Base-by-base conservation (phyloP, 306 rosid species). In the Styphnolobium japonicum region DNA sequence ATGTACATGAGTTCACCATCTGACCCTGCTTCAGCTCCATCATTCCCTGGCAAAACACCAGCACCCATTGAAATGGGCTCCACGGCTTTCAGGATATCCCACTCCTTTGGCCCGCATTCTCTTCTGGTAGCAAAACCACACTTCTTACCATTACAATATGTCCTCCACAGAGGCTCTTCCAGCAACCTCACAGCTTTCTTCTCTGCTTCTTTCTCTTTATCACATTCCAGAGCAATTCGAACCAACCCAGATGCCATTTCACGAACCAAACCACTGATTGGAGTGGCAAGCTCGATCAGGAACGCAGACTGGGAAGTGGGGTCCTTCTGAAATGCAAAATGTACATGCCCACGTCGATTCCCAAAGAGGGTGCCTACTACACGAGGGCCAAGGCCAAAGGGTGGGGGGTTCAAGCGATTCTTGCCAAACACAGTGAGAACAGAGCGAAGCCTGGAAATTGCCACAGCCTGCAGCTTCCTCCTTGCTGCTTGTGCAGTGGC, bases 191-290 rank as follows among this genome's bases (percentile, higher is more conserved):
- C 21, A 25, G 34, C 53, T 45, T 78, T 84, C 71, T 86, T 82
- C 55, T 82, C 87, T 29, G 80, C 78, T 5, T 87, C 90, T 68
- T 82, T 90, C 36, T 64, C 90, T 56, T 87, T 94, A 37, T 96
- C 97, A 58, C 99, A 96, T 65, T 96, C 99, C 73, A 96, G 80
- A 1, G 98, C 99, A 51, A 96, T 96, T 86, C 99, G 70, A 23
- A 96, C 99, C 51, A 96, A 80, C 83, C 99, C 99, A 23, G 99
- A 93, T 2, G 98, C 99, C 99, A 96, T 93, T 89, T 96, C 99
- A n/a, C 89, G 89, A 52, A 96, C 99, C 82, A 96, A 62, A 33
- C 93, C 96, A 55, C 92, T 90, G 0, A 96, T 93, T 9, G 99
- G 99, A 0, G 99, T 96, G 22, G 97, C 97, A 0, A 96, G 97